A percentile compares a stretch with the other conserved stretches of the same genome.
Evolutionary conservation across 768 basidiomycete species (phyloP).

Genomic region (Butyriboletus loyo): DNA sequence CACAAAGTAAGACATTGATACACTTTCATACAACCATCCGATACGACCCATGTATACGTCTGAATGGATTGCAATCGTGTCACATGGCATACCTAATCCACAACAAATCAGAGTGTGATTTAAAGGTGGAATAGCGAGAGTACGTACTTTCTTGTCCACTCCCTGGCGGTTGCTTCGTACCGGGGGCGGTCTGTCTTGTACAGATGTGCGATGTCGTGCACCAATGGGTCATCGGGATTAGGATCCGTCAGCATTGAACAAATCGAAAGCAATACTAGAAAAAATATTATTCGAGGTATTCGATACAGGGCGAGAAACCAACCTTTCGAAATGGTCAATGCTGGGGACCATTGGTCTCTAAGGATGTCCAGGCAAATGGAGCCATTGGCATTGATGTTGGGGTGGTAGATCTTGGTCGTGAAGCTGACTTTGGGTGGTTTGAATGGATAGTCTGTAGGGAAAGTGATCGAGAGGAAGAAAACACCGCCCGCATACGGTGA

Average conservation of each 20-base stretch:
- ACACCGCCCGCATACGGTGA: conserved; percentile 99
- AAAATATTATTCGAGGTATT: conserved; percentile 1
- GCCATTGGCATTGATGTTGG: conserved; percentile 99
- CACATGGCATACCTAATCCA: conserved; percentile 52
- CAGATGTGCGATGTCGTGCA: conserved; percentile 96
- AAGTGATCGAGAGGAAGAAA: conserved; percentile 93
- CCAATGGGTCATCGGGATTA: conserved; percentile 98
- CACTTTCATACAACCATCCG: conserved; percentile 30
- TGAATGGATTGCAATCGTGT: conserved; percentile 25
- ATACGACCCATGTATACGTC: conserved; percentile 29
- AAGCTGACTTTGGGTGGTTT: conserved; percentile 99
- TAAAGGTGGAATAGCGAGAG: background rate
- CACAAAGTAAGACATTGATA: conserved; percentile 32
- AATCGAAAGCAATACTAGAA: conserved; percentile 87
- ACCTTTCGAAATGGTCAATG: conserved; percentile 99
- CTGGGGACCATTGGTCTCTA: conserved; percentile 98
- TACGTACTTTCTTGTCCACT: conserved; percentile 98
- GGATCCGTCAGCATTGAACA: conserved; percentile 99
- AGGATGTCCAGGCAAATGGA: conserved; percentile 98
- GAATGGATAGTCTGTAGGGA: conserved; percentile 99
- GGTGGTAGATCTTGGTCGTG: conserved; percentile 99
- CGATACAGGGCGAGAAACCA: conserved; percentile 16
- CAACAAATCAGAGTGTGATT: background rate
- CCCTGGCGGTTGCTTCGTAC: conserved; percentile 96
- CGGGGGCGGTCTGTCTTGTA: conserved; percentile 99